These are phyloP conservation scores for Choanephora cucurbitarum DNA, from an alignment of 371 early-diverging fungal species.

Conservation along the genomic window DNA sequence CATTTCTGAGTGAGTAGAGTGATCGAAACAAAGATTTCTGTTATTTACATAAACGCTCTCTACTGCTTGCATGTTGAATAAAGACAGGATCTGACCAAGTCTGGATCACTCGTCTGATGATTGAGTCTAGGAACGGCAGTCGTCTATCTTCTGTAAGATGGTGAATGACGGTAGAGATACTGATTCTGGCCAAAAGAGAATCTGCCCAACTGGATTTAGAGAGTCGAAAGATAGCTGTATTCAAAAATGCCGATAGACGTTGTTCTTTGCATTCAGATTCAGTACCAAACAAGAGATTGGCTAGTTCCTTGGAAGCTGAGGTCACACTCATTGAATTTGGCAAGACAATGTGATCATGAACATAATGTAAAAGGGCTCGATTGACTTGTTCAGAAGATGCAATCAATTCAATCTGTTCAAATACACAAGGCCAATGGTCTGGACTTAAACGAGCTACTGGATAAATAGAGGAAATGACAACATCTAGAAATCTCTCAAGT, in stretches of 20 bases:
- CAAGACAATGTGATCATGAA: background rate
- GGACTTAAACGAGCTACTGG: constrained; percentile 10
- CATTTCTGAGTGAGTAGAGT: too few species aligned
- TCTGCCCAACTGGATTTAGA: constrained; percentile 20
- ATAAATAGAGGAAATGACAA: constrained; percentile 24
- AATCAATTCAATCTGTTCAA: constrained; percentile 3
- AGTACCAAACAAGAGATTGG: constrained; percentile 8
- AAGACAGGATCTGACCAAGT: constrained; percentile 45
- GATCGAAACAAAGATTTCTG: too few species aligned
- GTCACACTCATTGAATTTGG: background rate
- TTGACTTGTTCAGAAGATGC: constrained; percentile 9
- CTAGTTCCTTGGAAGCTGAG: constrained; percentile 3
- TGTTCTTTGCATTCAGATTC: background rate
- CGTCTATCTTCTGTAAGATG: background rate
- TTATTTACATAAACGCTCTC: constrained; percentile 35
- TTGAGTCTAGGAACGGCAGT: background rate
- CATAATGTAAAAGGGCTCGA: constrained; percentile 7
- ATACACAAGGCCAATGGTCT: background rate
- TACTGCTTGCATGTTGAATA: constrained; percentile 27
- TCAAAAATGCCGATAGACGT: constrained; percentile 12
- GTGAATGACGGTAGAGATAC: constrained; percentile 9
- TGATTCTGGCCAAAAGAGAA: constrained; percentile 8
- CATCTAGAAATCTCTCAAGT: too few species aligned
- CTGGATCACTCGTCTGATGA: constrained; percentile 16
- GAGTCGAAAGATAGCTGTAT: constrained; percentile 13